Conservation (phyloP, 2,329 filamentous ascomycete genomes). For the Aphanocladium album region DNA sequence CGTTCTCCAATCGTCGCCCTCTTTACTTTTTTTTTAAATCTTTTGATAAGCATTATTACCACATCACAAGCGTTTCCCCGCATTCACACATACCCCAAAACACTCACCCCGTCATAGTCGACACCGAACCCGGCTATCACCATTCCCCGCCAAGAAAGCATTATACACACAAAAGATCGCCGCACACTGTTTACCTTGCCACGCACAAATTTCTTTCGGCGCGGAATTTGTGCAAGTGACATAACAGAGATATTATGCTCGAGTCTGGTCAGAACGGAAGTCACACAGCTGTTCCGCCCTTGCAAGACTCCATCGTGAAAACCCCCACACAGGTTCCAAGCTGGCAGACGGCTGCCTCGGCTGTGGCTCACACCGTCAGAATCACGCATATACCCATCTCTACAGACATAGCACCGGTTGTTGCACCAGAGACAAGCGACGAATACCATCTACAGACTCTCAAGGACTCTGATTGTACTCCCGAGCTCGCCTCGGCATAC, state of each 20-base stretch:
- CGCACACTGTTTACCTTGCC: not conserved
- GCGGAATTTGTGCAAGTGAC: not conserved
- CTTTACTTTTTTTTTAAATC: not conserved
- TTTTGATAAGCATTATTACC: too few species aligned
- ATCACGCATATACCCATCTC: constrained; percentile 4
- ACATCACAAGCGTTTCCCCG: not conserved
- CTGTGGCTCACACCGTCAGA: constrained; percentile 7
- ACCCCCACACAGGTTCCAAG: not conserved
- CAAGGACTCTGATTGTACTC: not conserved
- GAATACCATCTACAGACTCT: not conserved
- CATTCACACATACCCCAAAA: not conserved
- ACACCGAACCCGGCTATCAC: not conserved
- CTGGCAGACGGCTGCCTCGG: constrained; percentile 10
- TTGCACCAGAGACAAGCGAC: not conserved
- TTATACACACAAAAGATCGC: not conserved
- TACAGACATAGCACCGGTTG: not conserved
- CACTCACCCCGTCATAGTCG: not conserved
- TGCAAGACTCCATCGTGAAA: not conserved
- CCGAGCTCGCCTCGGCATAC: constrained; percentile 40
- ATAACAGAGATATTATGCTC: not conserved
- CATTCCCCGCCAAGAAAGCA: not conserved
- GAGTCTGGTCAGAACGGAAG: not conserved
- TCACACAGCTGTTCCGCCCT: not conserved
- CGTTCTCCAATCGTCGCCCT: not conserved
- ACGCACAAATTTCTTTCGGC: not conserved